A percentile compares a stretch with the other conserved stretches of the same genome.
phyloP scores from a whole-genome alignment of 31 red algal species.

The Asparagopsis taxiformis region DNA sequence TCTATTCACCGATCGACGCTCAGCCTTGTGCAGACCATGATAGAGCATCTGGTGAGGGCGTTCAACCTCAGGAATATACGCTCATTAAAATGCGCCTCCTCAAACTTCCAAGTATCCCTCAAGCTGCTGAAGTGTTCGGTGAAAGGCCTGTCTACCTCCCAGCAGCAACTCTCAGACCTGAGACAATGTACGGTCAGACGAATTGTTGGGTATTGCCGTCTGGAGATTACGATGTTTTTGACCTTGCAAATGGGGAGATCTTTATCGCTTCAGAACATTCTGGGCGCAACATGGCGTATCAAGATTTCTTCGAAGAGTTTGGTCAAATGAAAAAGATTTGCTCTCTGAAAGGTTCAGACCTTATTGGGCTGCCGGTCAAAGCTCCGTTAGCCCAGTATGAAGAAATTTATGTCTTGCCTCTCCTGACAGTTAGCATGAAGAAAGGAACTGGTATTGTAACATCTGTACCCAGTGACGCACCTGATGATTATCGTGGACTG shows the following conservation, averaged over 20 bases:
- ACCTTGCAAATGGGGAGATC: slow-evolving; percentile 66
- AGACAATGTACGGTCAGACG: slow-evolving; percentile 99
- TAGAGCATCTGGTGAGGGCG: slow-evolving; percentile 91
- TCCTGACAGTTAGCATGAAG: slow-evolving; percentile 84
- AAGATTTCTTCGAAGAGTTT: slow-evolving; percentile 76
- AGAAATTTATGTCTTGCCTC: slow-evolving; percentile 86
- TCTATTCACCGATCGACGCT: slow-evolving; percentile 87
- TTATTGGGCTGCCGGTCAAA: slow-evolving; percentile 88
- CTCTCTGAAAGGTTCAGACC: slow-evolving; percentile 65
- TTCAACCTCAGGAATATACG: slow-evolving; percentile 94
- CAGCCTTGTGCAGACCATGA: slow-evolving; percentile 99
- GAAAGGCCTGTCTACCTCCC: slow-evolving; percentile 61
- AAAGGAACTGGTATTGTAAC: slow-evolving; percentile 99
- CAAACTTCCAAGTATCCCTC: slow-evolving; percentile 29
- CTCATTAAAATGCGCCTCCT: slow-evolving; percentile 95
- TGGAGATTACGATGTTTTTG: slow-evolving; percentile 87
- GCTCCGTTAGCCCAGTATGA: slow-evolving; percentile 71
- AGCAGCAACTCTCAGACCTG: slow-evolving; percentile 92
- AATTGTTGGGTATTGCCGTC: slow-evolving; percentile 92
- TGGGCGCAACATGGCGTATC: slow-evolving; percentile 91
- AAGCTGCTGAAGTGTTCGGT: slow-evolving; percentile 22
- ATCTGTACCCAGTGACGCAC: slow-evolving; percentile 95
- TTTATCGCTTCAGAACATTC: slow-evolving; percentile 80
- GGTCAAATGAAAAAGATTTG: slow-evolving; percentile 45
- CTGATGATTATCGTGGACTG: slow-evolving; percentile 97